Evolutionary conservation across 176 grass and related monocot genomes (phyloP).

Genomic region (Zoysia pacifica): DNA sequence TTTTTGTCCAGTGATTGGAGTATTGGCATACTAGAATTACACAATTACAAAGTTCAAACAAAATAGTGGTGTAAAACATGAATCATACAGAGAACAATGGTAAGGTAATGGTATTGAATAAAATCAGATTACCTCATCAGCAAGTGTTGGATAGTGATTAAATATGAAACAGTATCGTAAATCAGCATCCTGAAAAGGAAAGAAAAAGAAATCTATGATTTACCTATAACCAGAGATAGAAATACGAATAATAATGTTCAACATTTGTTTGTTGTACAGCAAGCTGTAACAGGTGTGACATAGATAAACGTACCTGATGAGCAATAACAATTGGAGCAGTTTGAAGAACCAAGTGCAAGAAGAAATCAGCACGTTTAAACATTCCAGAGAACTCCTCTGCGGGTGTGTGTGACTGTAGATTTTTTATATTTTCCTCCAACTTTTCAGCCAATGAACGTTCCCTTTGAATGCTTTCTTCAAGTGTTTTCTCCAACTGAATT

Average conservation of each 20-base stretch:
- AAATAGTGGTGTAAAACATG: conserved; percentile 6
- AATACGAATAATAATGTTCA: background rate
- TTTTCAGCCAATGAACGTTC: conserved; percentile 60
- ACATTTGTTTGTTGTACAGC: background rate
- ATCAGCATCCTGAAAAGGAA: conserved; percentile 69
- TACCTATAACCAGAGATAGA: conserved; percentile 14
- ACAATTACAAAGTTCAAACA: background rate
- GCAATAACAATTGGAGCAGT: conserved; percentile 92
- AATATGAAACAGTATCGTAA: conserved; percentile 96
- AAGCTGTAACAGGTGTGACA: conserved; percentile 38
- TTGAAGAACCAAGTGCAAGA: conserved; percentile 95
- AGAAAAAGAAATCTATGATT: conserved; percentile 10
- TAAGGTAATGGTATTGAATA: background rate
- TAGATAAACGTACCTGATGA: conserved; percentile 67
- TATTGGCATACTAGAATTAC: background rate
- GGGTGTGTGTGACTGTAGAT: conserved; percentile 68
- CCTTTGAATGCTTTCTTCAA: conserved; percentile 73
- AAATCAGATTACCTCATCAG: conserved; percentile 72
- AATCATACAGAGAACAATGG: conserved; percentile 5
- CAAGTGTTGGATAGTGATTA: conserved; percentile 92
- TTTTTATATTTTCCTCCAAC: conserved; percentile 64
- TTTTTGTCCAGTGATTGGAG: background rate
- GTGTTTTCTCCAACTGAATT: conserved; percentile 54
- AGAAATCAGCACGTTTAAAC: conserved; percentile 86
- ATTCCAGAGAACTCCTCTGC: conserved; percentile 78